These are phyloP conservation scores for Pichia sp. DNA, from an alignment of 1,139 yeast genomes.

Conservation along the genomic window DNA sequence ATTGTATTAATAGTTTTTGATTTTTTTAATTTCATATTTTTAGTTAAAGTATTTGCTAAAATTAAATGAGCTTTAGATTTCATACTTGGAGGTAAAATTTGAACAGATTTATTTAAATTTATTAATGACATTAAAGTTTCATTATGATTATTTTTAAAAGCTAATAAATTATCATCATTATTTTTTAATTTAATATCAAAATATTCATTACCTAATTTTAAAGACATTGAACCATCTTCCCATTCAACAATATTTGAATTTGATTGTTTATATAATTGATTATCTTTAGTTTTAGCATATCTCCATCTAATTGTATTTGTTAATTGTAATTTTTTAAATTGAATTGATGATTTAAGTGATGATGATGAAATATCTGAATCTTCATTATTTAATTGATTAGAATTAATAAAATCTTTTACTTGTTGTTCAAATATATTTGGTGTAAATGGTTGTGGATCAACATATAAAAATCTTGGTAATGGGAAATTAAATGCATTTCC, in stretches of 20 bases:
- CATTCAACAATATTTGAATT: slow-evolving; percentile 88
- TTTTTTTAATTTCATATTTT: slow-evolving; percentile 54
- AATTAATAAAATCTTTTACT: slow-evolving; percentile 17
- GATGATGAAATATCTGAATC: slow-evolving; percentile 11
- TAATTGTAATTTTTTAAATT: slow-evolving; percentile 42
- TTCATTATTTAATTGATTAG: slow-evolving; percentile 24
- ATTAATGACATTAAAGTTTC: slow-evolving; percentile 60
- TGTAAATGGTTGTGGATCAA: slow-evolving; percentile 86
- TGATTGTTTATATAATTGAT: slow-evolving; percentile 70
- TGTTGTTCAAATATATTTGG: slow-evolving; percentile 52
- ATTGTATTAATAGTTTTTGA: slow-evolving; percentile 54
- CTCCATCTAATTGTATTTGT: slow-evolving; percentile 88
- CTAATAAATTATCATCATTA: slow-evolving; percentile 66
- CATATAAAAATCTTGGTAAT: slow-evolving; percentile 73
- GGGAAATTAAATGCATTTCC: slow-evolving; percentile 51
- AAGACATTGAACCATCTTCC: slow-evolving; percentile 86
- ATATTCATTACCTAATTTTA: slow-evolving; percentile 80
- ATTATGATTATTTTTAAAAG: slow-evolving; percentile 63
- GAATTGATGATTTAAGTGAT: slow-evolving; percentile 42
- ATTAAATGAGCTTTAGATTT: slow-evolving; percentile 73
- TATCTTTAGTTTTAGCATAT: slow-evolving; percentile 60
- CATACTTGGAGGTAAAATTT: slow-evolving; percentile 84
- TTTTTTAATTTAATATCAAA: slow-evolving; percentile 70
- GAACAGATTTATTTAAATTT: slow-evolving; percentile 48
- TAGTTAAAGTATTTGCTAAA: slow-evolving; percentile 70